phyloP scores from a whole-genome alignment of 2,329 filamentous ascomycete species.

The Dactylellina cionopaga region DNA sequence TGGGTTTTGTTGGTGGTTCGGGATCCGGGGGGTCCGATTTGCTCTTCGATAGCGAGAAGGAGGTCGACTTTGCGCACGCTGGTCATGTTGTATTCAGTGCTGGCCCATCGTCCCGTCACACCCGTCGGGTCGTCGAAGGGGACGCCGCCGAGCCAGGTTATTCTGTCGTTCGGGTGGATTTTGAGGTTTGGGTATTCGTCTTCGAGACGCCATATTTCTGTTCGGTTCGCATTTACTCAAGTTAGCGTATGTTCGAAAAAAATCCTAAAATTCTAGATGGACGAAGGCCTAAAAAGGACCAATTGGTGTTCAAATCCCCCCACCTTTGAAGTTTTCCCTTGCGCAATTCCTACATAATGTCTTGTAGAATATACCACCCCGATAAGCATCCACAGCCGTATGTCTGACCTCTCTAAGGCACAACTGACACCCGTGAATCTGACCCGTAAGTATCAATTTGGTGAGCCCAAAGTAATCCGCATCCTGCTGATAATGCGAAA shows the following conservation, averaged over 20 bases:
- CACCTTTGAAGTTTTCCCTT: conserved; percentile 26
- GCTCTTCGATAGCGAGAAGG: conserved; percentile 7
- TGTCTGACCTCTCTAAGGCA: conserved; percentile 14
- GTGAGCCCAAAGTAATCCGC: conserved; percentile 3
- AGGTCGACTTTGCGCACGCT: conserved; percentile 30
- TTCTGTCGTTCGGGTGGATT: conserved; percentile 27
- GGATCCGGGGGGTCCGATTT: conserved; percentile 4
- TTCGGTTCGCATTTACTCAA: background rate
- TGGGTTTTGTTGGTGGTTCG: background rate
- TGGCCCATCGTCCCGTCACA: conserved; percentile 3
- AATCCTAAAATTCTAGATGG: no score
- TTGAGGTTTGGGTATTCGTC: conserved; percentile 22
- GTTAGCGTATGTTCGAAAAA: background rate
- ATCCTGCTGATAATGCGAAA: conserved; percentile 10
- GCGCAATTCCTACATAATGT: conserved; percentile 21
- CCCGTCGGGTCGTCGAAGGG: conserved; percentile 21
- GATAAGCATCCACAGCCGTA: background rate
- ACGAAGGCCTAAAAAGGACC: no score
- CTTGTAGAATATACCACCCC: conserved; percentile 28
- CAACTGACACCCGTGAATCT: conserved; percentile 15
- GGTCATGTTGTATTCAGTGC: background rate
- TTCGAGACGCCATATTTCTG: conserved; percentile 38
- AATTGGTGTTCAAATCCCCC: no score
- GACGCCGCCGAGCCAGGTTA: conserved; percentile 3
- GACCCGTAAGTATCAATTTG: conserved; percentile 12